A percentile compares a stretch with the other conserved stretches of the same genome.
Conservation (phyloP, 306 rosid genomes). For the Cicer arietinum region DNA sequence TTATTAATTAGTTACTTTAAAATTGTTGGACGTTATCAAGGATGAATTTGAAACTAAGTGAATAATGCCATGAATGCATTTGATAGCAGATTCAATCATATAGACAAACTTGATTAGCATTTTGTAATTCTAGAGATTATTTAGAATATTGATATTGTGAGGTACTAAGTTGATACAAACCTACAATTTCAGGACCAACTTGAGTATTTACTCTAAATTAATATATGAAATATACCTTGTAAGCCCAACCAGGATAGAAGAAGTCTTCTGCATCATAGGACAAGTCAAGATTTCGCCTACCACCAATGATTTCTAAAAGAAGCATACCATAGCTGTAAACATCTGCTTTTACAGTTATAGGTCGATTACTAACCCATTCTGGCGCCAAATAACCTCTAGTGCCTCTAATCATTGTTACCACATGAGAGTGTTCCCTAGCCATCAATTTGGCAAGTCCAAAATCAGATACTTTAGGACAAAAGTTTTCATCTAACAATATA, state of each 20-base stretch:
- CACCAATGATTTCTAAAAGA: slow-evolving; percentile 92
- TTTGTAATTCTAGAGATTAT: too few species aligned
- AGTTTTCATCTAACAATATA: slow-evolving; percentile 80
- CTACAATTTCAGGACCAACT: too few species aligned
- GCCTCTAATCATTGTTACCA: slow-evolving; percentile 94
- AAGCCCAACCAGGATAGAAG: slow-evolving; percentile 98
- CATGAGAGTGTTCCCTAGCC: slow-evolving; percentile 96
- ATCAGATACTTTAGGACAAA: slow-evolving; percentile 91
- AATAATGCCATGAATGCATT: too few species aligned
- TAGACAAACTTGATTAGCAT: too few species aligned
- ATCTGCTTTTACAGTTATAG: slow-evolving; percentile 95
- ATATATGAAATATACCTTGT: slow-evolving; percentile 61
- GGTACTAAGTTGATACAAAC: too few species aligned
- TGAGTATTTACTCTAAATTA: neutral
- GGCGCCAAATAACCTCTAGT: slow-evolving; percentile 98
- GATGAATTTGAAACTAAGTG: too few species aligned
- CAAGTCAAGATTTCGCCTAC: slow-evolving; percentile 91
- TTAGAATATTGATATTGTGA: too few species aligned
- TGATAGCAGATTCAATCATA: too few species aligned
- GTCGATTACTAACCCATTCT: slow-evolving; percentile 94
- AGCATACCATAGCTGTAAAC: slow-evolving; percentile 97
- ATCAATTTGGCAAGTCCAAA: slow-evolving; percentile 94
- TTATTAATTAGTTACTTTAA: too few species aligned
- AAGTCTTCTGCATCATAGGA: slow-evolving; percentile 83
- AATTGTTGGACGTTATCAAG: too few species aligned